These are phyloP conservation scores for Colletotrichum sidae DNA, from an alignment of 2,329 filamentous ascomycete genomes.

Conservation along the genomic window DNA sequence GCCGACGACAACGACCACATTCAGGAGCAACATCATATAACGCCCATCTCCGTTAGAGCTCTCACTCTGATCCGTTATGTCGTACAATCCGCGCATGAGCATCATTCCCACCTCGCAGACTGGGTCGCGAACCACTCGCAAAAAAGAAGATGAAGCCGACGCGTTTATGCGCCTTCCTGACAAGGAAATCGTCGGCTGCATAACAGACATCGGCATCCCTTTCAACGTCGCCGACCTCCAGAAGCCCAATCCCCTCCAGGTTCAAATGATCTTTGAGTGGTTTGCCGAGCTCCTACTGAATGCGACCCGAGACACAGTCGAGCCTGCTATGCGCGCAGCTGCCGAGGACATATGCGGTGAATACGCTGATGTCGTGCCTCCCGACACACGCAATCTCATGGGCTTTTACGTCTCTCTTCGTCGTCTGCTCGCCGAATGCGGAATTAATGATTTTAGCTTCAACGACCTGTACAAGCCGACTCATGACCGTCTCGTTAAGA, in stretches of 20 bases:
- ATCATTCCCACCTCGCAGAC: conserved; percentile 65
- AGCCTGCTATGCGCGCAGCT: conserved; percentile 94
- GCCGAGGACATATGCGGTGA: conserved; percentile 89
- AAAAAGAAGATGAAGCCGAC: conserved; percentile 70
- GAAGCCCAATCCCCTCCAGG: conserved; percentile 93
- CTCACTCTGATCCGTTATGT: conserved; percentile 54
- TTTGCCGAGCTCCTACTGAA: conserved; percentile 95
- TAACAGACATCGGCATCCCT: conserved; percentile 93
- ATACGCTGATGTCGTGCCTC: conserved; percentile 84
- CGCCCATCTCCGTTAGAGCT: not conserved
- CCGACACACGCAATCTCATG: conserved; percentile 93
- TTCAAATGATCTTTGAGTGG: conserved; percentile 98
- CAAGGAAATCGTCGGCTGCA: conserved; percentile 93
- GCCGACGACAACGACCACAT: not conserved
- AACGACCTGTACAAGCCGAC: conserved; percentile 92
- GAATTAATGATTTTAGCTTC: conserved; percentile 93
- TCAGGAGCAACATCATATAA: not conserved
- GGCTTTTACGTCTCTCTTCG: conserved; percentile 91
- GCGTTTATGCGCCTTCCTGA: conserved; percentile 71
- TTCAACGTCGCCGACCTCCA: conserved; percentile 89
- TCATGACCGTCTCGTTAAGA: conserved; percentile 89
- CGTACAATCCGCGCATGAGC: conserved; percentile 71
- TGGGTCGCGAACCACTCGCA: conserved; percentile 61
- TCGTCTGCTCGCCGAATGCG: conserved; percentile 85
- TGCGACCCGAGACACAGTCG: conserved; percentile 90